Evolutionary conservation across 2,329 filamentous ascomycete genomes (phyloP), one percentile per base, ranked within the genome.

Genomic region (Cercospora janseana): DNA sequence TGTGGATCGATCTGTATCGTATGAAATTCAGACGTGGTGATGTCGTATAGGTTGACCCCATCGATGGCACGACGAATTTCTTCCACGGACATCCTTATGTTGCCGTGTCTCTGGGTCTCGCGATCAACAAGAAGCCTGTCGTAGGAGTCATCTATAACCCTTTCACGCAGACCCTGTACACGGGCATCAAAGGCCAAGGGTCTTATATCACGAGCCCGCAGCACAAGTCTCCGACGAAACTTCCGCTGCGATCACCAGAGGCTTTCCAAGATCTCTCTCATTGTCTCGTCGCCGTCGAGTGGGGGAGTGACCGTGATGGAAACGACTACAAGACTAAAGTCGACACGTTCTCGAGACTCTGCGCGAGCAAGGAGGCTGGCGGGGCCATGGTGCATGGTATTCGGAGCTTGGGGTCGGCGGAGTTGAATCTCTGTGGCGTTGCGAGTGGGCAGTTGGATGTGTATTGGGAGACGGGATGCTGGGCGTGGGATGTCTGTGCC

Each of bases 401-500:
- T 51, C 75, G 87, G n/a, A 81, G 77, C 27, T 70, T 88, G 54
- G 87, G 87, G 2, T 83, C 79, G 43, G 87, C 87, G 6, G 87
- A 87, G 31, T 72, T 92, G 61, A 91, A 91, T 67, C 69, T 91
- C 13, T 88, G 85, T 50, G 79, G 77, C 29, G 83, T 88, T 3
- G 87, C 87, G 2, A 79, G 81, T 7, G 87, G 87, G 0, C 78
- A 82, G 66, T 60, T 88, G 20, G 87, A 92, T 66, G 62, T 81
- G 16, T 92, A 88, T 66, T 92, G 87, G 87, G 87, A 92, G 70
- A 86, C 85, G 28, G 87, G 88, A 0, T 89, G 86, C 68, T 92
- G 86, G 80, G 86, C 87, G 1, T 92, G 87, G 87, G 87, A 92
- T 66, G 87, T 92, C 2, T 88, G 85, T 64, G 88, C 88, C 4